phyloP scores from a whole-genome alignment of 2,329 filamentous ascomycete species.

The Tolypocladium guangdongense region DNA sequence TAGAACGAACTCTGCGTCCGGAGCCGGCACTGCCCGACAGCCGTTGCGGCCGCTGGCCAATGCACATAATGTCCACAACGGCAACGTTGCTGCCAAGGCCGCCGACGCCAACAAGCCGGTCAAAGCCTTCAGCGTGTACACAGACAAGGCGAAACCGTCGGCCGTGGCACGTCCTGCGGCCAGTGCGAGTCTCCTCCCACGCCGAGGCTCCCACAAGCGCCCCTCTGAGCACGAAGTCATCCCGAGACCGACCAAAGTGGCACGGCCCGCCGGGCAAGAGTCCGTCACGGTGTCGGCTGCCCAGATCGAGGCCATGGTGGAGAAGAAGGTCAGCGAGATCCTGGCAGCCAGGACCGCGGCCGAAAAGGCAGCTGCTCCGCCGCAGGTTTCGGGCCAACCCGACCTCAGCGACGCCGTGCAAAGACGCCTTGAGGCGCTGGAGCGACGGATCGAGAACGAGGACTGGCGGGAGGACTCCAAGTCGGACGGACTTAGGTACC shows the following conservation, averaged over 20 bases:
- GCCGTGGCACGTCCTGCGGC: slow-evolving; percentile 20
- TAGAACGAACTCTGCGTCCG: slow-evolving; percentile 33
- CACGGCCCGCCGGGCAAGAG: slow-evolving; percentile 23
- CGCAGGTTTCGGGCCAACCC: slow-evolving; percentile 23
- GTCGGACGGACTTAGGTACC: slow-evolving; percentile 71
- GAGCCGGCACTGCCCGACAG: slow-evolving; percentile 47
- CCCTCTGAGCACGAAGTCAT: slow-evolving; percentile 27
- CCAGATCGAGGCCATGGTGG: slow-evolving; percentile 82
- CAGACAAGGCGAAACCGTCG: slow-evolving; percentile 52
- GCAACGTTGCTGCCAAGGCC: slow-evolving; percentile 32
- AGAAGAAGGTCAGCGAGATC: slow-evolving; percentile 84
- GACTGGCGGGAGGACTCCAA: slow-evolving; percentile 56
- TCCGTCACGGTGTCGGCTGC: slow-evolving; percentile 49
- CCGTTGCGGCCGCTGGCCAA: slow-evolving; percentile 69
- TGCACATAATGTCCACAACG: slow-evolving; percentile 61
- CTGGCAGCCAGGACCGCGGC: slow-evolving; percentile 59
- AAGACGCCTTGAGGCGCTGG: slow-evolving; percentile 69
- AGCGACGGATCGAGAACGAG: slow-evolving; percentile 66
- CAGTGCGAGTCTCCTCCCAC: slow-evolving; percentile 10
- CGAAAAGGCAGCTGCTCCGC: slow-evolving; percentile 23
- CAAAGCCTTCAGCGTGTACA: slow-evolving; percentile 81
- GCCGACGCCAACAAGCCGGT: slow-evolving; percentile 54
- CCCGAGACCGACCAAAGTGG: slow-evolving; percentile 37
- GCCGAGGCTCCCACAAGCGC: slow-evolving; percentile 26
- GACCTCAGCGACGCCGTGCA: slow-evolving; percentile 70